A percentile compares a stretch with the other conserved stretches of the same genome.
Evolutionary conservation across 306 rosid genomes (phyloP).

Genomic region (Medicago lupulina): DNA sequence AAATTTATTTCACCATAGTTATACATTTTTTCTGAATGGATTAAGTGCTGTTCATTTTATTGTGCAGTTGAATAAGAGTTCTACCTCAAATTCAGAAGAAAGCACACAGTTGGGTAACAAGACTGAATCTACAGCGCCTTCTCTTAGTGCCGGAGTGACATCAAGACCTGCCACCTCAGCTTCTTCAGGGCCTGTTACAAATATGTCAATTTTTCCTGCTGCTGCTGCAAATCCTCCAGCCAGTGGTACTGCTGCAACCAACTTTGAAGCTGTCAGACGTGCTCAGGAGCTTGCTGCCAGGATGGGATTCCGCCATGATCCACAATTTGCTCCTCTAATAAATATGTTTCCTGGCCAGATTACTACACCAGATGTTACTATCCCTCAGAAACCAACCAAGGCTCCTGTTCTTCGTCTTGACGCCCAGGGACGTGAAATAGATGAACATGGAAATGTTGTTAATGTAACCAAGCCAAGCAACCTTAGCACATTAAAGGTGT

Average conservation of each 20-base stretch:
- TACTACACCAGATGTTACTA: constrained; percentile 60
- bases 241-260: constrained; percentile 47
- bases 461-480: constrained; percentile 78
- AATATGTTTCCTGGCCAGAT: constrained; percentile 89
- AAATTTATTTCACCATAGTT: constrained; percentile 10
- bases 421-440: constrained; percentile 95
- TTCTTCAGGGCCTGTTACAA: constrained; percentile 48
- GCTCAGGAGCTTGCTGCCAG: constrained; percentile 94
- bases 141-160: constrained; percentile 47
- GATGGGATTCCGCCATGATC: constrained; percentile 97
- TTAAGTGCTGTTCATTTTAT: constrained; percentile 44
- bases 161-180: constrained; percentile 44
- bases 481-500: constrained; percentile 95
- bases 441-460: constrained; percentile 89
- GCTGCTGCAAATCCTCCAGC: constrained; percentile 43
- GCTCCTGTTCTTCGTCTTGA: constrained; percentile 98
- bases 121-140: constrained; percentile 49
- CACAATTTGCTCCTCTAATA: constrained; percentile 90
- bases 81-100: constrained; percentile 55
- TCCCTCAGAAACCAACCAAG: constrained; percentile 81
- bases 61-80: constrained; percentile 70
- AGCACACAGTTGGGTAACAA: constrained; percentile 50
- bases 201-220: constrained; percentile 53
- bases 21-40: constrained; percentile 34
- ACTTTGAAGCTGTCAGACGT: constrained; percentile 84